Base-by-base conservation (phyloP, 192 early-diverging fungal species). In the Geosiphon pyriformis region DNA sequence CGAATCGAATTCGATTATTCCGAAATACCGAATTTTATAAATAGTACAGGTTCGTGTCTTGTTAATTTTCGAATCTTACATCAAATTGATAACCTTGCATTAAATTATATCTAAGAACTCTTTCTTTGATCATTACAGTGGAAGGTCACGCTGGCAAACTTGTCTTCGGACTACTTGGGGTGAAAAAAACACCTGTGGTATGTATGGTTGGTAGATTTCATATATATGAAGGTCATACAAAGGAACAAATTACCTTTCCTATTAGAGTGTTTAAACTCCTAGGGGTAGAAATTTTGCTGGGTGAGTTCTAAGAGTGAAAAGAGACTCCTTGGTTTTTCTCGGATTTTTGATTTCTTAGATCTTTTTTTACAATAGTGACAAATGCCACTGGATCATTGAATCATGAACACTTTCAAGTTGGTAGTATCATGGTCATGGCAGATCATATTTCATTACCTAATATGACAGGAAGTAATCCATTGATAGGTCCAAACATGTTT, bases 181-280 rank as follows among this genome's bases (percentile, higher is more conserved):
- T 85, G 46, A 82, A 77, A 22, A 65, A 78, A 47, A 72, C 67
- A 7, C 83, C 85, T 27, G 84, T 84, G 3, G 88, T 94, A 33
- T 90, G 86, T 73, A 90, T 94, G 80, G 89, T 92, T 10, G 94
- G 94, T n/a, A 80, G 94, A 26, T 90, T 87, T 79, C 94, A 96
- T 72, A 86, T 82, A 51, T 96, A 96, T 71, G 94, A 96, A 72
- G 94, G 94, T 12, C 88, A 92, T 71, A 81, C 85, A 15, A 77
- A 91, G 58, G 77, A 86, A 57, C 84, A 90, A 49, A 86, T 87
- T 17, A 92, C 91, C 7, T 88, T 92, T 33, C 92, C 94, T 20
- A 79, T 97, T 23, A 88, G 94, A 34, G 85, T 97, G 26, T 88
- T 97, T 79, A 73, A 84, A 35, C 81, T 93, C 31, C 70, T 97